A percentile compares a stretch with the other conserved stretches of the same genome.
Evolutionary conservation across 2,329 filamentous ascomycete genomes (phyloP).

Genomic region (Shiraia sp.): DNA sequence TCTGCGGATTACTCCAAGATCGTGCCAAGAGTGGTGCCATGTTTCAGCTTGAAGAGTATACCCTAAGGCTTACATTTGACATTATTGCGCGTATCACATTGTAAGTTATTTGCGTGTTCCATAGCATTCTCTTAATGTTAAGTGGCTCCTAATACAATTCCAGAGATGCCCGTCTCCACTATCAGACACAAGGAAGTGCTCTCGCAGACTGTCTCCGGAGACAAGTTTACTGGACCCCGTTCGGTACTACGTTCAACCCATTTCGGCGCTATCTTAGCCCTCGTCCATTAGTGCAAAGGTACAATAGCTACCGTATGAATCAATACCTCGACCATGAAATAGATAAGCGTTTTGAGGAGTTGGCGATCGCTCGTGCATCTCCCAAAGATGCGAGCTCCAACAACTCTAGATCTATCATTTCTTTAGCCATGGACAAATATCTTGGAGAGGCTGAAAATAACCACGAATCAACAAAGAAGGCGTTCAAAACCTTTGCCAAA

Average conservation of each 20-base stretch:
- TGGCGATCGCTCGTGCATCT: constrained; percentile 1
- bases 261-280: constrained; percentile 15
- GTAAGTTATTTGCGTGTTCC: constrained; percentile 7
- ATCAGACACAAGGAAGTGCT: constrained; percentile 10
- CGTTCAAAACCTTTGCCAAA: constrained; percentile 20
- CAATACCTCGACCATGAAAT: constrained; percentile 15
- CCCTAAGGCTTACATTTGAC: constrained; percentile 19
- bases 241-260: constrained; percentile 15
- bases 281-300: constrained; percentile 13
- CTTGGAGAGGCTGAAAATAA: neutral
- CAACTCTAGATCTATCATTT: constrained; percentile 3
- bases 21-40: constrained; percentile 7
- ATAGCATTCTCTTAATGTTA: no score
- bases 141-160: neutral
- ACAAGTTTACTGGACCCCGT: constrained; percentile 15
- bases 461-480: constrained; percentile 7
- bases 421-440: constrained; percentile 10
- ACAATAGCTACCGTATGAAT: constrained; percentile 14
- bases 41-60: constrained; percentile 19
- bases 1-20: constrained; percentile 12
- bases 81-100: constrained; percentile 19
- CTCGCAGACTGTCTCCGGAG: constrained; percentile 14
- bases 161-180: constrained; percentile 14
- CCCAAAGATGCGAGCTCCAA: neutral
- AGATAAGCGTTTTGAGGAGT: constrained; percentile 17